Base-by-base conservation (phyloP, 495 filamentous ascomycete species). In the Monascus purpureus region DNA sequence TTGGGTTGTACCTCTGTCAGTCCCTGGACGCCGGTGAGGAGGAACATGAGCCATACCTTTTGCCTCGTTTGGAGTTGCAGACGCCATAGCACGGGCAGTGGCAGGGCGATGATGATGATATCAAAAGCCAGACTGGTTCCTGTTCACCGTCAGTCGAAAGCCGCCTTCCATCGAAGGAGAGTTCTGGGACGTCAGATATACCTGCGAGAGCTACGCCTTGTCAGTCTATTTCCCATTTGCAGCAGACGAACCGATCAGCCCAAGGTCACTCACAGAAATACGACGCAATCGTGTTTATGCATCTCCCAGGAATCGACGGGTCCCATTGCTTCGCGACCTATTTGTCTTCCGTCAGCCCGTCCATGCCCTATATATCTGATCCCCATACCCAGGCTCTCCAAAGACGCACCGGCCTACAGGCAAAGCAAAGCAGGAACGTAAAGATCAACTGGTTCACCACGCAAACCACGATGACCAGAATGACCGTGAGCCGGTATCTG, bases 271-370 rank as follows among this genome's bases (percentile, higher is more conserved):
- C 55, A 30, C 38, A 42, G 8, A 48, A 59, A 38, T 70, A 69
- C 26, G 63, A 57, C 6, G 58, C 45, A 0, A 67, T 44, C 0
- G 52, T 45, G 7, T 53, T 25, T 2, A 67, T 47, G 31, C 68
- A 72, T 11, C 33, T 42, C 0, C 64, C 62, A 0, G 45, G 40
- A 32, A 69, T 36, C 15, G 34, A 36, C 0, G 30, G 31, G 29
- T 70, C 57, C 63, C 65, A 73, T 46, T 67, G 59, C 29, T 52
- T 57, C 5, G 55, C 44, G 15, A 63, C 36, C 60, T 61, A 20
- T n/a, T 4, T 13, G 16, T 17, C 13, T 3, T 20, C 8, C 9
- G 22, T n/a, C n/a, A n/a, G n/a, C n/a, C n/a, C n/a, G n/a, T n/a
- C n/a, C n/a, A n/a, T n/a, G n/a, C n/a, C n/a, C n/a, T n/a, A n/a